Evolutionary conservation across 441 rosid species (phyloP).

Genomic region (Populus tomentosa): DNA sequence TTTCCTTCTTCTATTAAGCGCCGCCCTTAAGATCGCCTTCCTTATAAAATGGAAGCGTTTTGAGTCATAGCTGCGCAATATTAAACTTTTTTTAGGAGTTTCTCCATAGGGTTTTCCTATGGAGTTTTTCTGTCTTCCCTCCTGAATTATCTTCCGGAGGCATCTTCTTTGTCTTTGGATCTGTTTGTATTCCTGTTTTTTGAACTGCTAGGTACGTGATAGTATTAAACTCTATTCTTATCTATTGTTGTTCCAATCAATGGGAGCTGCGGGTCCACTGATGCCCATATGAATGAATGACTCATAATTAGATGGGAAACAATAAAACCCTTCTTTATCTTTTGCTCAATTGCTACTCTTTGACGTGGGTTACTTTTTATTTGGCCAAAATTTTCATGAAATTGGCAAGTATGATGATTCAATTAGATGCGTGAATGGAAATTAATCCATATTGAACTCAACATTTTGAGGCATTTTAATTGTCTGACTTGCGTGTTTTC

Average conservation of each 20-base stretch:
- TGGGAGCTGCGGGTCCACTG: slow-evolving; percentile 15
- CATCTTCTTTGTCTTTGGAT: slow-evolving; percentile 19
- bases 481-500: slow-evolving; percentile 41
- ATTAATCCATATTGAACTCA: slow-evolving; percentile 30
- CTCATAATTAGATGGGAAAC: slow-evolving; percentile 27
- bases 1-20: slow-evolving; percentile 20
- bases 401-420: slow-evolving; percentile 50
- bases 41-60: slow-evolving; percentile 64
- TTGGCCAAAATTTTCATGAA: not conserved
- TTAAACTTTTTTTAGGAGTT: slow-evolving; percentile 17
- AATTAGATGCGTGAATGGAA: slow-evolving; percentile 59
- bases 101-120: slow-evolving; percentile 44
- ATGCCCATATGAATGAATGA: slow-evolving; percentile 6
- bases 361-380: not conserved
- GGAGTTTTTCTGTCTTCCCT: slow-evolving; percentile 18
- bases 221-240: not conserved
- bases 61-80: slow-evolving; percentile 76
- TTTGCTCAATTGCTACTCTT: not conserved
- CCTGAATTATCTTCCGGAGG: slow-evolving; percentile 14
- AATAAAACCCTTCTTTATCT: not conserved
- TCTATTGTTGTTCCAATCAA: slow-evolving; percentile 13
- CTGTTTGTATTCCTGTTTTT: slow-evolving; percentile 9
- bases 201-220: not conserved
- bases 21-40: slow-evolving; percentile 84
- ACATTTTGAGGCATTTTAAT: slow-evolving; percentile 43